Evolutionary conservation across 306 rosid species (phyloP).

Genomic region (Fagus sylvatica): DNA sequence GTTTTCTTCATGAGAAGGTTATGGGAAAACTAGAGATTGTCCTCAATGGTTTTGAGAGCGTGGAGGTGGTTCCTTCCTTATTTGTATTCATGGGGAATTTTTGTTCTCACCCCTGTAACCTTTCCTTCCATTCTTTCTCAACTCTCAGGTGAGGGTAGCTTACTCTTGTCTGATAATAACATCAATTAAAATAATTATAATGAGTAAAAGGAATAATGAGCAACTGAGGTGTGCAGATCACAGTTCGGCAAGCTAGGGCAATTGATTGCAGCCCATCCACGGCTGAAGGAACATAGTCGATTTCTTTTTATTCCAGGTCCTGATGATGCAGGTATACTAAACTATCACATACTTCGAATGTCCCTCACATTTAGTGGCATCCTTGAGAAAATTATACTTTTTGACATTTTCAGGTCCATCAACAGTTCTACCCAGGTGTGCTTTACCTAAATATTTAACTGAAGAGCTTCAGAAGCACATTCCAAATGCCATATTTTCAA

Average conservation of each 20-base stretch:
- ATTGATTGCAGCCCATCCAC: slow-evolving; percentile 70
- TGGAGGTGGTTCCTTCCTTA: slow-evolving; percentile 79
- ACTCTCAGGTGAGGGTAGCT: slow-evolving; percentile 65
- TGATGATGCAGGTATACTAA: slow-evolving; percentile 76
- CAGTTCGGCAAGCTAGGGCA: slow-evolving; percentile 88
- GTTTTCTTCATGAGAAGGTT: slow-evolving; percentile 67
- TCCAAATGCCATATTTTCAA: slow-evolving; percentile 84
- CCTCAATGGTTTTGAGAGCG: slow-evolving; percentile 73
- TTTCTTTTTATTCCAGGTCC: slow-evolving; percentile 97
- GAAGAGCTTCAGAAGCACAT: slow-evolving; percentile 77
- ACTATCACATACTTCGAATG: slow-evolving; percentile 7
- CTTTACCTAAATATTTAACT: slow-evolving; percentile 75
- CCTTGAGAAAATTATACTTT: not conserved
- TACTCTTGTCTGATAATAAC: slow-evolving; percentile 10
- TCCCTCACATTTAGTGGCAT: not conserved
- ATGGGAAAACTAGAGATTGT: slow-evolving; percentile 71
- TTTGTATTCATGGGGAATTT: slow-evolving; percentile 98
- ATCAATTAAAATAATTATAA: not conserved
- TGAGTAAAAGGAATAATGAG: slow-evolving; percentile 18
- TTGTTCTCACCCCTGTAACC: slow-evolving; percentile 82
- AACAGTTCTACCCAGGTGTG: slow-evolving; percentile 69
- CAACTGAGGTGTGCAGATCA: slow-evolving; percentile 43
- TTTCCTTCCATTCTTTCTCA: slow-evolving; percentile 67
- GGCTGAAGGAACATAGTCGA: slow-evolving; percentile 62
- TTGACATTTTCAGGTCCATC: slow-evolving; percentile 64